phyloP scores from a whole-genome alignment of 495 filamentous ascomycete species.

The Annulohypoxylon stygium region DNA sequence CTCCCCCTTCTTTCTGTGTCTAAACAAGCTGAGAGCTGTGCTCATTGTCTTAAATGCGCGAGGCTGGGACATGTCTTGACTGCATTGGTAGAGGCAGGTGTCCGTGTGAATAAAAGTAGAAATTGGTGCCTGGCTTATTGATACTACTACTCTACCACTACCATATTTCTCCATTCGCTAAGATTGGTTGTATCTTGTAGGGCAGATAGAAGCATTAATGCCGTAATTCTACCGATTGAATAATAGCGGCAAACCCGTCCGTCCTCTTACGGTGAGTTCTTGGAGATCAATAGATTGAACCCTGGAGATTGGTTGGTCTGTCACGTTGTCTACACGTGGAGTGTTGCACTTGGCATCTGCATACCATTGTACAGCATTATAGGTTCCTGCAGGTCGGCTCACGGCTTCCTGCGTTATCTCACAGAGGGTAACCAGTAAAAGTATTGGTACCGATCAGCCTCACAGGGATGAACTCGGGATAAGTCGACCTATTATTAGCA shows the following conservation, averaged over 20 bases:
- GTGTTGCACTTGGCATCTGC: slow-evolving; percentile 8
- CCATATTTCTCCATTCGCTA: neutral
- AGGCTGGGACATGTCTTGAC: neutral
- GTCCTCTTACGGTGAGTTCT: neutral
- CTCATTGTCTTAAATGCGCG: neutral
- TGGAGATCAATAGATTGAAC: slow-evolving; percentile 11
- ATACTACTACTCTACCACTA: neutral
- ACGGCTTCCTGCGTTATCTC: neutral
- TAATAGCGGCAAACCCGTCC: neutral
- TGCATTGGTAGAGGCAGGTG: no score
- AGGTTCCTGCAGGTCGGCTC: slow-evolving; percentile 28
- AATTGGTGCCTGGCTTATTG: neutral
- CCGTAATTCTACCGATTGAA: slow-evolving; percentile 2
- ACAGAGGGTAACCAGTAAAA: slow-evolving; percentile 27
- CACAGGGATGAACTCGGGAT: neutral
- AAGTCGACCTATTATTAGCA: neutral
- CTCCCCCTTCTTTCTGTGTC: neutral
- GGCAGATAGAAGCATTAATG: neutral
- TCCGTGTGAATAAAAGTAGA: neutral
- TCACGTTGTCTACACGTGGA: slow-evolving; percentile 14
- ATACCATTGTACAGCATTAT: neutral
- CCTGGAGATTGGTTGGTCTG: slow-evolving; percentile 28
- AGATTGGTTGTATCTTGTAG: neutral
- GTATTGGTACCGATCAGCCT: slow-evolving; percentile 11
- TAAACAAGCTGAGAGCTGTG: neutral